Evolutionary conservation across 495 filamentous ascomycete genomes (phyloP), one percentile per base, ranked within the genome.

Genomic region (Talaromyces trachyspermus): DNA sequence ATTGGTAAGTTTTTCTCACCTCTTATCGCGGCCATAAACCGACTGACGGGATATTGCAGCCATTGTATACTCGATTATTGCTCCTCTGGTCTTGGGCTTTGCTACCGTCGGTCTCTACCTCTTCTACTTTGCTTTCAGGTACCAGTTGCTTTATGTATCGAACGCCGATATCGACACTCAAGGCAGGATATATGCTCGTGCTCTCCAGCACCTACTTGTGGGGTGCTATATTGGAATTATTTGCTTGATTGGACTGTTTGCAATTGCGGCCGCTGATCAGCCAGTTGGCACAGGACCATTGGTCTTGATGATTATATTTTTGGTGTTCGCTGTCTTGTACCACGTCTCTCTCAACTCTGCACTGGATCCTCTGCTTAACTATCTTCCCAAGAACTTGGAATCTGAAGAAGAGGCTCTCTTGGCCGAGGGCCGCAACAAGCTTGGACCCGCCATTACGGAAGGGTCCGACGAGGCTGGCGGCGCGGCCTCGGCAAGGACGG

Each of bases 111-210:
- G 87, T 48, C 73, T 97, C 49, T 81, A 76, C 46, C 71, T 95
- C 46, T 88, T 98, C 68, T 96, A 96, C 66, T 71, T 95, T 39
- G 90, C 92, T 46, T 96, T 87, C 78, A 80, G 89, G 4, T 97
- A 98, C 75, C 95, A 98, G 60, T 61, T 97, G 56, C 76, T 98
- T 39, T 98, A 94, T 64, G 88, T 95, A 42, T 88, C 83, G 43
- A 86, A 94, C 57, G 77, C 84, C 23, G 51, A 74, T 43, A 84
- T 96, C 59, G 91, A 98, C 66, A 96, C 92, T 20, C 88, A 94
- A 54, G 92, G 92, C 46, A 79, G 86, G 27, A 79, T 85, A 51
- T 98, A 96, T 60, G 82, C 86, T 4, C 80, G 82, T 27, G 92
- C 86, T n/a, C 68, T 98, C 51, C 89, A 96, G 62, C 92, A 98